phyloP scores from a whole-genome alignment of 2,329 filamentous ascomycete genomes.

The Dactylellina cionopaga region DNA sequence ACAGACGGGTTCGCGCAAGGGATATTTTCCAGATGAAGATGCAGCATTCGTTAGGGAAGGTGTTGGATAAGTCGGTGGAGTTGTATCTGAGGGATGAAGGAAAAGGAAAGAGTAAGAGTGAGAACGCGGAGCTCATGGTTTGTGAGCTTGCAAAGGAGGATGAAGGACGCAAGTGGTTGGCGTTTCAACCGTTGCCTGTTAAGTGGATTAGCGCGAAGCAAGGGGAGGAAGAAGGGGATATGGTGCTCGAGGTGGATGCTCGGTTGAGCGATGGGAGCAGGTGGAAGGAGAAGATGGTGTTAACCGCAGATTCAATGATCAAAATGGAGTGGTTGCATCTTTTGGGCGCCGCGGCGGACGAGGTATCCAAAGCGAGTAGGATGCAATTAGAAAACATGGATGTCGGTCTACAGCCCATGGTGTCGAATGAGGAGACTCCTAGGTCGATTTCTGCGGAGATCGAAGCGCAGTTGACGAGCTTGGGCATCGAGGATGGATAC shows the following conservation, averaged over 20 bases:
- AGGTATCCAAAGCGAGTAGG: conserved; percentile 40
- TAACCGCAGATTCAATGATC: conserved; percentile 43
- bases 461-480: conserved; percentile 39
- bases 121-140: conserved; percentile 84
- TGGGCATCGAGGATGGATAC: conserved; percentile 41
- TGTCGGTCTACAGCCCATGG: conserved; percentile 18
- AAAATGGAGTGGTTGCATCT: conserved; percentile 52
- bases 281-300: conserved; percentile 40
- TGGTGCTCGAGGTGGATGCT: conserved; percentile 43
- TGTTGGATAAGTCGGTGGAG: conserved; percentile 88
- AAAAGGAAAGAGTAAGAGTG: conserved; percentile 66
- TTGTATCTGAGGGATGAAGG: conserved; percentile 82
- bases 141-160: conserved; percentile 83
- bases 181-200: conserved; percentile 87
- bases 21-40: conserved; percentile 89
- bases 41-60: conserved; percentile 86
- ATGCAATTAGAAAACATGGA: conserved; percentile 37
- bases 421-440: conserved; percentile 3
- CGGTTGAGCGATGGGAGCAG: conserved; percentile 36
- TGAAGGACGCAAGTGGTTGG: conserved; percentile 73
- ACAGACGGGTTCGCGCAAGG: conserved; percentile 83
- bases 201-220: conserved; percentile 79
- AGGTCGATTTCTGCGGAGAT: conserved; percentile 42
- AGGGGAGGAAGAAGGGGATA: conserved; percentile 62
- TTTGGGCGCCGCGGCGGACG: conserved; percentile 42